Evolutionary conservation across 306 rosid genomes (phyloP), one percentile per base, ranked within the genome.

Genomic region (Senna siamea): DNA sequence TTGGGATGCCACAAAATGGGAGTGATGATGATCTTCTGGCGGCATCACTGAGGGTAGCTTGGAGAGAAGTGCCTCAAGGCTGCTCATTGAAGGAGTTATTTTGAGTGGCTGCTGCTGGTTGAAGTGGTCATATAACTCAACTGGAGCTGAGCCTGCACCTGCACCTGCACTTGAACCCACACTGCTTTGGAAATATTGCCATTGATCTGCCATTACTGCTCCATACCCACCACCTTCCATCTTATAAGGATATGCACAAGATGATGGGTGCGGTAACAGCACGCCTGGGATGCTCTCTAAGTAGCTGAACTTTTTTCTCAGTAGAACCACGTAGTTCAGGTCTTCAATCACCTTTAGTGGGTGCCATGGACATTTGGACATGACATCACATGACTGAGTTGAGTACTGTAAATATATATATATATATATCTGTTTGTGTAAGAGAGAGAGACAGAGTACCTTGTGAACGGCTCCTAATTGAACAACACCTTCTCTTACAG

Each of bases 271-370:
- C n/a, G 99, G 99, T 6, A 95, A 78, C 9, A 95, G 89, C 34
- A 92, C 99, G 0, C 99, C 99, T 4, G 99, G 99, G 37, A 95
- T 95, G 87, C 99, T 95, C 76, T 88, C 99, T 2, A 95, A 92
- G 87, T 92, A 95, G 86, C 91, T 83, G 67, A 95, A 83, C 77
- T 90, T 95, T 86, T 95, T 95, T 23, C 97, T 79, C 47, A 95
- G 53, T 2, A 88, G 81, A 64, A 92, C 97, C 5, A 95, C 92
- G 57, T 92, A 92, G 87, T 87, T 88, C 67, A 95, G 76, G 82
- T 95, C 99, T 79, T 94, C 99, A 53, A 87, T 81, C 66, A 90
- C 93, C 98, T 93, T 71, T 2, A 75, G 41, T 78, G n/a, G n/a
- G n/a, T n/a, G n/a, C n/a, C n/a, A n/a, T n/a, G n/a, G n/a, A n/a